phyloP scores from a whole-genome alignment of 2,329 filamentous ascomycete genomes.

The Ophiocordyceps australis region DNA sequence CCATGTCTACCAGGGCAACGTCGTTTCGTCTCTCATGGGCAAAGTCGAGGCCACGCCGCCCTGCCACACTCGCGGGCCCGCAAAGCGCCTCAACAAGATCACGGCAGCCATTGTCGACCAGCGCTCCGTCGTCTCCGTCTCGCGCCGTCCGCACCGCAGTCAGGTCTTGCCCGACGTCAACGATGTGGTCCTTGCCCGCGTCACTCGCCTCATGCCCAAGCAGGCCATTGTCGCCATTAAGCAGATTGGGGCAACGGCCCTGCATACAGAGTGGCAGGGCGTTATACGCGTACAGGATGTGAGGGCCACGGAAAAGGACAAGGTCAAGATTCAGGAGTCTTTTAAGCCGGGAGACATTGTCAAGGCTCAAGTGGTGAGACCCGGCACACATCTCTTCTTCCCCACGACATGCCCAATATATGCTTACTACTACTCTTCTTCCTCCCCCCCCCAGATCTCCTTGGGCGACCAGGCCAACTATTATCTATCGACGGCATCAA shows the following conservation, averaged over 20 bases:
- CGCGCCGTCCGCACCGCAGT: constrained; percentile 29
- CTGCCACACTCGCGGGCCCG: constrained; percentile 26
- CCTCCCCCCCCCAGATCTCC: constrained; percentile 41
- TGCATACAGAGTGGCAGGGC: constrained; percentile 69
- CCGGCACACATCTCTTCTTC: neutral
- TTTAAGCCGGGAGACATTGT: constrained; percentile 91
- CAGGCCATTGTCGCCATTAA: constrained; percentile 79
- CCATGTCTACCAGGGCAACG: constrained; percentile 55
- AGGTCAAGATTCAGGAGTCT: constrained; percentile 75
- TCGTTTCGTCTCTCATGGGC: constrained; percentile 73
- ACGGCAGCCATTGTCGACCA: constrained; percentile 22
- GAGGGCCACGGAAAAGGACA: constrained; percentile 87
- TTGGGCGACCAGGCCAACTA: constrained; percentile 90
- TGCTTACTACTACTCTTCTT: neutral
- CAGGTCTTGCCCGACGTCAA: constrained; percentile 70
- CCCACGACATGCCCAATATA: too few species aligned
- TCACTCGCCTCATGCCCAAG: constrained; percentile 68
- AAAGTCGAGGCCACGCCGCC: constrained; percentile 38
- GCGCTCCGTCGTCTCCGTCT: constrained; percentile 37
- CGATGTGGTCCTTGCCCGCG: constrained; percentile 64
- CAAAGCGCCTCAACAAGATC: constrained; percentile 42
- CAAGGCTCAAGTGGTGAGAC: constrained; percentile 58
- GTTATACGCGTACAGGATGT: constrained; percentile 82
- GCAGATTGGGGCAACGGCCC: constrained; percentile 54
- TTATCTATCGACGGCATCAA: constrained; percentile 81